Base-by-base conservation (phyloP, 169 alveolate species). In the Cryptosporidium xiaoi region DNA sequence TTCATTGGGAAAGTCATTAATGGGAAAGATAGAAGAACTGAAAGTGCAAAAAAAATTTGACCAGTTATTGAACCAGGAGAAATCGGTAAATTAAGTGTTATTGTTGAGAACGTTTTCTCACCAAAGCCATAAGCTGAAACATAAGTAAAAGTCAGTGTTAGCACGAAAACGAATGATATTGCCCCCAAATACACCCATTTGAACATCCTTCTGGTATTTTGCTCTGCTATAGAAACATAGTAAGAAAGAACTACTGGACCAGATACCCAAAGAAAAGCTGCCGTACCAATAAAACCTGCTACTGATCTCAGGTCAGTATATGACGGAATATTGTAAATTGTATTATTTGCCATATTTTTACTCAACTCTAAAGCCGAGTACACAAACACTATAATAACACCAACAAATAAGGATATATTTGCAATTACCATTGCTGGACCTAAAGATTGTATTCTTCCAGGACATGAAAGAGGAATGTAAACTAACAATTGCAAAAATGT, bases 241-340 rank as follows among this genome's bases (percentile, higher is more conserved):
- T 71, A 71, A 20, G 84, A 71, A 13, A 71, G 24, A n/a, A 58
- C 84, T 16, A 71, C 84, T 10, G 84, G 84, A 7, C 84, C 84
- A 33, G 84, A 71, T 33, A 71, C 84, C 84, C 84, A 71, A 29
- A 71, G 31, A 56, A 71, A 71, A 0, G 84, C 84, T 7, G 71
- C 84, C 16, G 69, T 71, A 0, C 84, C 84, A 18, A 58, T 51
- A 16, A 71, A 56, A 33, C 69, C 69, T 33, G 84, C 84, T 34
- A 71, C 58, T n/a, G 71, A 56, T 71, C 58, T 60, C 15, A 29
- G 68, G 33, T 71, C 36, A 20, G 84, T 71, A 33, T 36, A 71
- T 7, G 33, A 1, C 20, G 84, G 10, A 7, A 71, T 16, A 20
- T 44, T 2, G 36, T 44, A 46, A 50, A 71, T 27, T 10, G 58